Conservation (phyloP, 163 green algal genomes). For the Volvox carteri region DNA sequence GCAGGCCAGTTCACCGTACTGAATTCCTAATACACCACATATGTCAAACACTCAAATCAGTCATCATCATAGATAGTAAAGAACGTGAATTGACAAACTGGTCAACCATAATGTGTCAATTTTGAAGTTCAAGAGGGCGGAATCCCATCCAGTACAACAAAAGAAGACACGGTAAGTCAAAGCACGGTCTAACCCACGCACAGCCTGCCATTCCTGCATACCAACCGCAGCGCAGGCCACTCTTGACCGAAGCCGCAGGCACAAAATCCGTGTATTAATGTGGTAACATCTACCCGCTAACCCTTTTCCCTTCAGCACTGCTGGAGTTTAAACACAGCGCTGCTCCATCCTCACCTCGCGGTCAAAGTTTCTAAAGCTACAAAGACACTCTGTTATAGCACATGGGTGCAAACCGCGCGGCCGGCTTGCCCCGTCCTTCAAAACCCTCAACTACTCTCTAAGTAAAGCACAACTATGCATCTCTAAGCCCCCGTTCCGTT, state of each 20-base stretch:
- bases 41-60: no score
- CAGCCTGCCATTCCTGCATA: background rate
- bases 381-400: no score
- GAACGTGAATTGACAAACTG: no score
- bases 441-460: no score
- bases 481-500: background rate
- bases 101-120: no score
- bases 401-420: no score
- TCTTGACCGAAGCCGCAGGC: background rate
- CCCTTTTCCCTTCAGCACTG: background rate
- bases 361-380: no score
- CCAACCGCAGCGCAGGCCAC: background rate
- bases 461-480: no score
- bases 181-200: background rate
- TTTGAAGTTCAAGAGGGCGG: background rate
- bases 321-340: slow-evolving; percentile 1
- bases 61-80: no score
- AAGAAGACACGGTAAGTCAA: background rate
- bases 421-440: no score
- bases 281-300: slow-evolving; percentile 18
- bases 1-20: no score
- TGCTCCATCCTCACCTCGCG: background rate
- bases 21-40: no score
- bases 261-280: background rate
- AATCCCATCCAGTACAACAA: slow-evolving; percentile 7